Conservation (phyloP, 805 yeast genomes). For the Candida easanensis region DNA sequence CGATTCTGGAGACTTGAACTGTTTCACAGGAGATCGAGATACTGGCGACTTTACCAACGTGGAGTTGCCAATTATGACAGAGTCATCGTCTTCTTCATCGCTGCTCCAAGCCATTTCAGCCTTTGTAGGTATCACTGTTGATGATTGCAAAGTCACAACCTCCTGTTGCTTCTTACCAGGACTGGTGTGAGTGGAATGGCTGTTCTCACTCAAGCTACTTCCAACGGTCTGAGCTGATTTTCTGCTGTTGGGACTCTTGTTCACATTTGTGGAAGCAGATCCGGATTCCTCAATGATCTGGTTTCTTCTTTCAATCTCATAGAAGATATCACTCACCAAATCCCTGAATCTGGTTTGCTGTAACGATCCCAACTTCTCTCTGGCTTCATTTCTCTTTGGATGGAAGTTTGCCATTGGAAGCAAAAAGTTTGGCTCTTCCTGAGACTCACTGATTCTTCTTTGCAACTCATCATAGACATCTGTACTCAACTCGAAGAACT, state of each 20-base stretch:
- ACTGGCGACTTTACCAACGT: slow-evolving; percentile 12
- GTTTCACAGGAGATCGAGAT: background rate
- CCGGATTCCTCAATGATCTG: slow-evolving; percentile 35
- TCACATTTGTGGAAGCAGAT: background rate
- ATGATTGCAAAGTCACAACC: slow-evolving; percentile 48
- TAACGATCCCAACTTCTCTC: slow-evolving; percentile 83
- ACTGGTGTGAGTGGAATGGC: background rate
- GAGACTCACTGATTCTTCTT: slow-evolving; percentile 65
- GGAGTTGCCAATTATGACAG: too few relatives aligned
- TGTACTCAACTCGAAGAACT: slow-evolving; percentile 85
- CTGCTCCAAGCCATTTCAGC: slow-evolving; percentile 87
- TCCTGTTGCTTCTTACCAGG: slow-evolving; percentile 17
- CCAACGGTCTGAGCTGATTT: slow-evolving; percentile 6
- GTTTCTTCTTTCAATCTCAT: slow-evolving; percentile 77
- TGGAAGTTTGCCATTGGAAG: slow-evolving; percentile 75
- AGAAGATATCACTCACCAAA: slow-evolving; percentile 83
- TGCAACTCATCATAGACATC: slow-evolving; percentile 92
- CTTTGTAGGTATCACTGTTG: slow-evolving; percentile 79
- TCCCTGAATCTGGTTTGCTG: slow-evolving; percentile 84
- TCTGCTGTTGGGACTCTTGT: slow-evolving; percentile 1
- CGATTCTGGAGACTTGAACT: slow-evolving; percentile 1
- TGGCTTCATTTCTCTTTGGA: slow-evolving; percentile 92
- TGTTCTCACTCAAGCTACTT: slow-evolving; percentile 1
- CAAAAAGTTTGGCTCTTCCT: slow-evolving; percentile 59
- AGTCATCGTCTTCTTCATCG: slow-evolving; percentile 76